phyloP scores from a whole-genome alignment of 495 filamentous ascomycete genomes.

The Penicillium macrosclerotiorum region DNA sequence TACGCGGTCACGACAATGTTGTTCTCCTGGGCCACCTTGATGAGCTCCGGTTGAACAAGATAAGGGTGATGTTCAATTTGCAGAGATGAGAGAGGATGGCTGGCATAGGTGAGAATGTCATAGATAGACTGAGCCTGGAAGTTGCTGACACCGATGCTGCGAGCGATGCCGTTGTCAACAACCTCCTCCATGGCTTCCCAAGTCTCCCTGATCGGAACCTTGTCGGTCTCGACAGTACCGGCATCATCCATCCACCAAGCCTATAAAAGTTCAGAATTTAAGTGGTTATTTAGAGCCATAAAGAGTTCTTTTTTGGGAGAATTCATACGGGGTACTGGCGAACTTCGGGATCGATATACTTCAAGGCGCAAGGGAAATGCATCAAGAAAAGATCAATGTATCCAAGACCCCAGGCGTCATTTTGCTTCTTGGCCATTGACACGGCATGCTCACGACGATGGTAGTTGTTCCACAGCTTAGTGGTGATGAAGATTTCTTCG shows the following conservation, averaged over 20 bases:
- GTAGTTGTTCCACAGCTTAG: constrained; percentile 89
- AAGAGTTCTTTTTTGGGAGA: not conserved
- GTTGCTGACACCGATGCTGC: constrained; percentile 81
- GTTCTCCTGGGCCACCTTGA: constrained; percentile 65
- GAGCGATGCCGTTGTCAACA: constrained; percentile 63
- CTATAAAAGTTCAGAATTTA: constrained; percentile 40
- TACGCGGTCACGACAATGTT: constrained; percentile 82
- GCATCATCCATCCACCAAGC: constrained; percentile 67
- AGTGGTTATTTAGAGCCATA: not conserved
- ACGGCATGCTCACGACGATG: constrained; percentile 70
- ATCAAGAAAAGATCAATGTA: constrained; percentile 83
- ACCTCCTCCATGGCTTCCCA: constrained; percentile 80
- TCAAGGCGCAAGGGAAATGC: constrained; percentile 76
- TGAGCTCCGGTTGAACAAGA: constrained; percentile 71
- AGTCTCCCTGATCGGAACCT: constrained; percentile 73
- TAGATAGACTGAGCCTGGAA: constrained; percentile 76
- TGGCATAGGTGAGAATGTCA: constrained; percentile 79
- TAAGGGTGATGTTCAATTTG: constrained; percentile 97
- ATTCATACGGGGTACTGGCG: constrained; percentile 45
- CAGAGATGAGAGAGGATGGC: constrained; percentile 69
- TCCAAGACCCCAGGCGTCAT: constrained; percentile 75
- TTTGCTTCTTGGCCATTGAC: constrained; percentile 68
- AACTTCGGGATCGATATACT: constrained; percentile 72
- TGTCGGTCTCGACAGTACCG: constrained; percentile 57
- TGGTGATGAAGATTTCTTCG: constrained; percentile 78